Evolutionary conservation across 2,329 filamentous ascomycete genomes (phyloP), one percentile per base, ranked within the genome.

Genomic region (Mollisia scopiformis): DNA sequence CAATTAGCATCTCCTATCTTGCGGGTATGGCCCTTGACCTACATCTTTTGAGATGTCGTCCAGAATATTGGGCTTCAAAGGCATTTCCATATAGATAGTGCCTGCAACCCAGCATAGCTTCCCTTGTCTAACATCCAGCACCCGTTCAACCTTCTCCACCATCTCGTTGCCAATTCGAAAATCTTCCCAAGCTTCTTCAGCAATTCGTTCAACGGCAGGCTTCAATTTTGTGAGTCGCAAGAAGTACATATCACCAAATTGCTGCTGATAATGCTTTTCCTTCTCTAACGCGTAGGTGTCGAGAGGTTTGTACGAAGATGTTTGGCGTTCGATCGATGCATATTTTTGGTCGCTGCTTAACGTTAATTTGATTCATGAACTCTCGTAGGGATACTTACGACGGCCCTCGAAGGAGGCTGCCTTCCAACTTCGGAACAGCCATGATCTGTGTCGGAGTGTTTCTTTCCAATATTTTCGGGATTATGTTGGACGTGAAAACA

Each of bases 241-340:
- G 74, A 97, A 99, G 82, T 99, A 99, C 86, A 98, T 94, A 76
- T 99, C 95, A 64, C 90, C 92, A 84, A 91, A 99, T 78, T 99
- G 95, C 75, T 98, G 95, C 75, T 93, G 83, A 75, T 98, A 99
- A 57, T 93, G 89, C 63, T 84, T 84, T 61, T 84, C 79, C 70
- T 84, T 88, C 25, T 90, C 84, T 10, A 98, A 85, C 52, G 80
- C 79, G 75, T 93, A 98, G 7, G 88, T 90, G 57, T 87, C 79
- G 28, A 96, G 82, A 0, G 94, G 88, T 59, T 86, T 88, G 80
- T 97, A 98, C 58, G 77, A 70, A 2, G 85, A 88, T 21, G 80
- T 68, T 50, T 75, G 79, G 58, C 89, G 88, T 52, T 85, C 78
- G 23, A 84, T 76, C 14, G 75, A 69, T 25, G 61, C 33, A 50